A percentile compares a stretch with the other conserved stretches of the same genome.
Conservation (phyloP, 148 eudicot genomes). For the Gaultheria prostrata region DNA sequence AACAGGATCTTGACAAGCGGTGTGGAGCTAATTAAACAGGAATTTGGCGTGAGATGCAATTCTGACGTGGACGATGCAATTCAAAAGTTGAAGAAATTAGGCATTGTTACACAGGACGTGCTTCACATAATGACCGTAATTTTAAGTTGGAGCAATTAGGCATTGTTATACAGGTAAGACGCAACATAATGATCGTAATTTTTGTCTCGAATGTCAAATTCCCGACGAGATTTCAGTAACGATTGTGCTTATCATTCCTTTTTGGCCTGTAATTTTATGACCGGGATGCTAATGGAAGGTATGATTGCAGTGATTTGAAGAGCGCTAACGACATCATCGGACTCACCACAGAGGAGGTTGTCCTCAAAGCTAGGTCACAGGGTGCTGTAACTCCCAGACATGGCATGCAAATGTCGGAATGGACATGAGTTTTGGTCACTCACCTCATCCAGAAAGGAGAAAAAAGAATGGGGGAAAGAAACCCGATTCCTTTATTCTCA, state of each 20-base stretch:
- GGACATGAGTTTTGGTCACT: neutral
- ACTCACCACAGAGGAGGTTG: conserved; percentile 76
- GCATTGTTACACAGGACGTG: conserved; percentile 69
- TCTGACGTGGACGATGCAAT: conserved; percentile 97
- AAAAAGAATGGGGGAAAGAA: neutral
- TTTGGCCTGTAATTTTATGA: neutral
- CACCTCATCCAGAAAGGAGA: neutral
- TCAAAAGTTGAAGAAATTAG: conserved; percentile 76
- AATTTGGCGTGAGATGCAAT: conserved; percentile 77
- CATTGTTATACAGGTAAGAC: conserved; percentile 78
- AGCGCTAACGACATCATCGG: conserved; percentile 93
- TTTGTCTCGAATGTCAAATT: neutral
- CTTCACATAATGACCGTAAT: neutral
- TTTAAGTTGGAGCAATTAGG: conserved; percentile 80
- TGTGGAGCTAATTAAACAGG: conserved; percentile 81
- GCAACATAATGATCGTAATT: neutral
- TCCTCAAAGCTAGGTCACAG: conserved; percentile 51
- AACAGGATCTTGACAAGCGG: conserved; percentile 79
- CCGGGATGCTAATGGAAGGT: conserved; percentile 79
- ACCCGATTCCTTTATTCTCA: neutral
- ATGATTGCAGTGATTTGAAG: conserved; percentile 56
- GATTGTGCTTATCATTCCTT: neutral
- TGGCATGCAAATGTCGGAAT: neutral
- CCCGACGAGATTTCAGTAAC: neutral
- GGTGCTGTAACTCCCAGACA: conserved; percentile 20